Base-by-base conservation (phyloP, 306 rosid species). In the Senna tora region DNA sequence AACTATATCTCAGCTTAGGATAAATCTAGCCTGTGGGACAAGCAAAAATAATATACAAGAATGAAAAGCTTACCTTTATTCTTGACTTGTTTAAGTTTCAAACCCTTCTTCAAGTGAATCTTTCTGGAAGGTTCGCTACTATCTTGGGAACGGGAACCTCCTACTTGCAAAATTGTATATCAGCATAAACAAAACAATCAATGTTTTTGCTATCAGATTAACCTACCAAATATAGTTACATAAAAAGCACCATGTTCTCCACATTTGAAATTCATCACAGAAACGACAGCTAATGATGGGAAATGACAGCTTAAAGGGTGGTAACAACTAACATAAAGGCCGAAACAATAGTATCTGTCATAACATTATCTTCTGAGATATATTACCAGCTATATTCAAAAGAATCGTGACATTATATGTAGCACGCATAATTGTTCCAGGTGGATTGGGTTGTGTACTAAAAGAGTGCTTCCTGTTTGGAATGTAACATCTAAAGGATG, bases 41-140 rank as follows among this genome's bases (percentile, higher is more conserved):
- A 5, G 7, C 41, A 75, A 59, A 56, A 54, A 21, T 1, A 52
- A 62, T 8, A n/a, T 42, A 4, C 11, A 65, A 45, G 49, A 25
- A 33, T 8, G 17, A 45, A 20, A 17, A 38, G 42, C 28, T 75
- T 78, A 82, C 97, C 90, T 80, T 75, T 87, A 49, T 64, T 62
- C 80, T 85, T 88, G n/a, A 84, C 72, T 43, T 83, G 80, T 69
- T 81, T 90, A 51, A 91, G 57, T 79, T 82, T 91, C 70, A 88
- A 13, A 16, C 73, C 52, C 84, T 79, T 88, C 87, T 87, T 91
- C 86, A 86, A 42, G 65, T 73, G 77, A 76, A 88, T 55, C 75
- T 79, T 84, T 38, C 14, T 66, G 2, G 79, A 67, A 49, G 79
- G 41, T 54, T 8, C 75, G 67, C 46, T 30, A 33, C 32, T 54